Base-by-base conservation (phyloP, 106 monocot species). In the Allium cepa region DNA sequence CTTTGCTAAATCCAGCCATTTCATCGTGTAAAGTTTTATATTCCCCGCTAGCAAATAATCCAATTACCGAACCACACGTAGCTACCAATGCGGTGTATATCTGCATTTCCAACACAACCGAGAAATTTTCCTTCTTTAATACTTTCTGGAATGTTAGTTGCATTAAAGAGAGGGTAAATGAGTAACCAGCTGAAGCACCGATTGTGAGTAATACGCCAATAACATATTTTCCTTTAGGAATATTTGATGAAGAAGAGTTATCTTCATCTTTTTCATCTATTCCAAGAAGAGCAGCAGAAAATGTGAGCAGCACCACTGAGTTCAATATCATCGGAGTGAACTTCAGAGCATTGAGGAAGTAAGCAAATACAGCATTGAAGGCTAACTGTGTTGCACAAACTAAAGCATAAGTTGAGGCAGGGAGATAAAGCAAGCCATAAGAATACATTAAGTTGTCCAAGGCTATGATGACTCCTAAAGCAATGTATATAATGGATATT, bases 401-500 rank as follows among this genome's bases (percentile, higher is more conserved):
- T 5, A 79, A 69, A 10, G 79, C 73, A 59, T 74, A 79, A 46
- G 79, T 79, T 8, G 79, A 79, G 49, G 69, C 79, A 0, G 79
- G 73, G 13, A 79, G 63, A 49, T 79, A 79, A 1, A 79, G 53
- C 22, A 79, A 74, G 26, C 74, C 79, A 47, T 79, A 79, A 50
- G 79, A 79, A 50, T 74, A 79, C 79, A 79, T 74, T 15, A 79
- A 70, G 56, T 79, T 79, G 69, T 79, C 69, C 0, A 47, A 68
- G 13, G 65, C 74, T 9, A 45, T 18, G 7, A 79, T 57, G 18
- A 79, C 49, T 49, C 79, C 79, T 50, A 79, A 10, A 0, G 4
- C 45, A 22, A 65, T 59, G 74, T 74, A 79, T 17, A 74, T 70
- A 8, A 50, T 12, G 16, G 64, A 58, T 3, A 74, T 46, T 15